Conservation (phyloP, 2,329 filamentous ascomycete genomes). For the Stemphylium vesicarium region DNA sequence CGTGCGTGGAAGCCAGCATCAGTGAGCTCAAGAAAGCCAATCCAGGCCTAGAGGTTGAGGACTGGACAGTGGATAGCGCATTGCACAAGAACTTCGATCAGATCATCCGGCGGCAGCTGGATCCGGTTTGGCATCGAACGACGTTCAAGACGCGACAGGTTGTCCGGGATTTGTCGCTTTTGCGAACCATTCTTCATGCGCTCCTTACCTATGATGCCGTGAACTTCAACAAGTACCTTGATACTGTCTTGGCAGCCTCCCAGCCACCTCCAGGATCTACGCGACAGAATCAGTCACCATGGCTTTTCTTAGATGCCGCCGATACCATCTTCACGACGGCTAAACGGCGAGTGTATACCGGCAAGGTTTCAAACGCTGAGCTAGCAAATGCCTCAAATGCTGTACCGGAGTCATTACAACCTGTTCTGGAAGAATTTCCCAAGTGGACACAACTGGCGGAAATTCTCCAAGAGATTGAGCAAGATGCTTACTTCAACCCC, state of each 20-base stretch:
- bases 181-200: slow-evolving; percentile 80
- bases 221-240: slow-evolving; percentile 88
- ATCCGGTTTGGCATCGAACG: slow-evolving; percentile 96
- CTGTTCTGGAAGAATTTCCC: slow-evolving; percentile 90
- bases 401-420: slow-evolving; percentile 69
- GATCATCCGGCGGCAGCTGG: slow-evolving; percentile 84
- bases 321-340: slow-evolving; percentile 93
- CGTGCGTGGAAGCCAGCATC: slow-evolving; percentile 95
- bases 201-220: slow-evolving; percentile 88
- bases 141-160: slow-evolving; percentile 96
- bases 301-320: slow-evolving; percentile 94
- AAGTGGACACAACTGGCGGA: slow-evolving; percentile 94
- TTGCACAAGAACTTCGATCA: slow-evolving; percentile 91
- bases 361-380: slow-evolving; percentile 67
- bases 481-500: slow-evolving; percentile 85
- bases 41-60: slow-evolving; percentile 88
- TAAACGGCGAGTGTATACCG: slow-evolving; percentile 83
- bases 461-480: slow-evolving; percentile 90
- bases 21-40: slow-evolving; percentile 92
- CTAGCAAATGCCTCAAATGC: slow-evolving; percentile 54
- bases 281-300: slow-evolving; percentile 87
- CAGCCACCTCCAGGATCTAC: slow-evolving; percentile 87
- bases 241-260: slow-evolving; percentile 91
- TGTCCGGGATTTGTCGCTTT: slow-evolving; percentile 82
- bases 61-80: slow-evolving; percentile 95